A percentile compares a stretch with the other conserved stretches of the same genome.
phyloP scores from a whole-genome alignment of 768 basidiomycete species.

The Sistotremastrum suecicum region DNA sequence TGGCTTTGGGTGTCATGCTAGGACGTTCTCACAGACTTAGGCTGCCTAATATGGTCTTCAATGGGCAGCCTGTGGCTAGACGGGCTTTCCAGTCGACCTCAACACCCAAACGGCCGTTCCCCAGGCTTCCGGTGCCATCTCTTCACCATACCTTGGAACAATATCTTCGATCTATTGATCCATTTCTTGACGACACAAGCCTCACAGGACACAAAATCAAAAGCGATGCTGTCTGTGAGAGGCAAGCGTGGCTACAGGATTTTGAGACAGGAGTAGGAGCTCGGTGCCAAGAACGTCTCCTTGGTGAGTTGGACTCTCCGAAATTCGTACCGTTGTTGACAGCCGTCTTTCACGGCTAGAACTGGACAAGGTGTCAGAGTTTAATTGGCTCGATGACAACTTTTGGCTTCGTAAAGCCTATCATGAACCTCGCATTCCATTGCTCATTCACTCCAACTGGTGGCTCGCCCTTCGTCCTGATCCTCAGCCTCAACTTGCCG shows the following conservation, averaged over 20 bases:
- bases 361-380: conserved; percentile 67
- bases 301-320: conserved; percentile 32
- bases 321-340: conserved; percentile 4
- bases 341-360: conserved; percentile 27
- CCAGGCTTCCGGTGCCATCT: conserved; percentile 73
- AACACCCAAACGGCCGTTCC: conserved; percentile 18
- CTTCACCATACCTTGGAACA: conserved; percentile 59
- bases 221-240: conserved; percentile 5
- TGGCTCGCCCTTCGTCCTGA: conserved; percentile 80
- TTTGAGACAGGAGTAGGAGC: conserved; percentile 61
- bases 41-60: too few species aligned
- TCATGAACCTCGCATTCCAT: conserved; percentile 72
- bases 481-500: conserved; percentile 57
- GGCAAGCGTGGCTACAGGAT: conserved; percentile 47
- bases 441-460: conserved; percentile 90
- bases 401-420: conserved; percentile 86
- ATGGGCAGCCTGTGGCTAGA: too few species aligned
- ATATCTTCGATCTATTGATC: conserved; percentile 68
- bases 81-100: too few species aligned
- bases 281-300: conserved; percentile 55
- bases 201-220: too few species aligned
- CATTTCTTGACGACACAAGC: conserved; percentile 49
- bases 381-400: conserved; percentile 92
- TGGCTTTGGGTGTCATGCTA: too few species aligned
- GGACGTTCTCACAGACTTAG: too few species aligned